Conservation (phyloP, 768 basidiomycete species). For the Boletellus sp. region DNA sequence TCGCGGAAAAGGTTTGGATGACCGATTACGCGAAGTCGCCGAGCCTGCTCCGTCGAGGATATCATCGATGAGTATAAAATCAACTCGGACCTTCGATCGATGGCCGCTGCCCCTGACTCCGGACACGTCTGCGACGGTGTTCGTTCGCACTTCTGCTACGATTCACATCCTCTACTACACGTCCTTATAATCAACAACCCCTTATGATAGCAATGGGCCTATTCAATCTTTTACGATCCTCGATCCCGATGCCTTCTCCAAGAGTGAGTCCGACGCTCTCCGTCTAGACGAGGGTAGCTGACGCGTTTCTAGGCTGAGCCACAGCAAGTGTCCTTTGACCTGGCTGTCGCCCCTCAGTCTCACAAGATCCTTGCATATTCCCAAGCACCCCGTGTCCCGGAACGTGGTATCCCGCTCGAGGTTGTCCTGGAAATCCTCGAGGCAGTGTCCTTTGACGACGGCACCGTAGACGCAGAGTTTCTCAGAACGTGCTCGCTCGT, state of each 20-base stretch:
- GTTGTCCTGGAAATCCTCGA: constrained; percentile 62
- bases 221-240: constrained; percentile 20
- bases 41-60: constrained; percentile 21
- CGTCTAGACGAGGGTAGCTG: background rate
- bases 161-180: constrained; percentile 13
- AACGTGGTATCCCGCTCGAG: constrained; percentile 54
- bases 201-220: constrained; percentile 26
- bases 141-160: constrained; percentile 16
- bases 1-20: constrained; percentile 3
- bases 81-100: constrained; percentile 12
- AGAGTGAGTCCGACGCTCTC: constrained; percentile 18
- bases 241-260: constrained; percentile 19
- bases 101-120: constrained; percentile 14
- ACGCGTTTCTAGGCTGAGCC: constrained; percentile 27
- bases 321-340: constrained; percentile 39
- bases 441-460: constrained; percentile 42
- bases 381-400: constrained; percentile 20
- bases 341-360: constrained; percentile 30
- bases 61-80: constrained; percentile 30
- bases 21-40: constrained; percentile 22
- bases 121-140: constrained; percentile 23
- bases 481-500: constrained; percentile 58
- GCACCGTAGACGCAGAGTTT: constrained; percentile 37
- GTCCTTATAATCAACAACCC: constrained; percentile 21
- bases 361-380: constrained; percentile 15